These are phyloP conservation scores for Crithidia fasciculata DNA, from an alignment of 208 protist genomes.

Conservation along the genomic window DNA sequence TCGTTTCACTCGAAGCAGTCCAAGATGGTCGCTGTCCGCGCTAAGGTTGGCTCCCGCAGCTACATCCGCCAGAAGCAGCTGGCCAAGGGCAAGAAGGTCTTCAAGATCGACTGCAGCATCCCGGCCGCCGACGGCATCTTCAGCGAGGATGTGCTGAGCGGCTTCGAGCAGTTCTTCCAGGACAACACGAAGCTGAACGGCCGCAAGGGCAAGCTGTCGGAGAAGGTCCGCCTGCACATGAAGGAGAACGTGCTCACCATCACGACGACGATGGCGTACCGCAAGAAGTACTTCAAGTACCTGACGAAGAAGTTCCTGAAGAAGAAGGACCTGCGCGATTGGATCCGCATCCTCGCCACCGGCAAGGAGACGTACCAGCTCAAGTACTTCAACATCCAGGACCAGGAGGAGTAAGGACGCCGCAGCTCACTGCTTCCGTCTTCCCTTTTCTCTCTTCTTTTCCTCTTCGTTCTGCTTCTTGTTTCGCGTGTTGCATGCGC, in stretches of 20 bases:
- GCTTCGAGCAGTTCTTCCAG: conserved; percentile 96
- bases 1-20: conserved; percentile 14
- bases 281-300: conserved; percentile 99
- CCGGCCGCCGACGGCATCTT: conserved; percentile 77
- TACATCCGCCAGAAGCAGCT: conserved; percentile 84
- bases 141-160: conserved; percentile 83
- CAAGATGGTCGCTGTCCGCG: conserved; percentile 91
- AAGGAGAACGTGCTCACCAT: conserved; percentile 94
- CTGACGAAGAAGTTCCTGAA: conserved; percentile 99
- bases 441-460: neutral
- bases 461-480: neutral
- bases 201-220: conserved; percentile 97
- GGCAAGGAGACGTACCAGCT: conserved; percentile 97
- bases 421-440: conserved; percentile 16
- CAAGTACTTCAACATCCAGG: conserved; percentile 98
- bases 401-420: conserved; percentile 86
- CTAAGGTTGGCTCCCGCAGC: conserved; percentile 78
- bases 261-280: conserved; percentile 92
- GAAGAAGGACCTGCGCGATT: conserved; percentile 98
- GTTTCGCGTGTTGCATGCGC: neutral
- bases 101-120: conserved; percentile 84
- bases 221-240: conserved; percentile 89
- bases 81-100: conserved; percentile 89
- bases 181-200: conserved; percentile 98
- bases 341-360: conserved; percentile 96